phyloP scores from a whole-genome alignment of 225 moss, liverwort and hornwort genomes.

The Straminergon stramineum region DNA sequence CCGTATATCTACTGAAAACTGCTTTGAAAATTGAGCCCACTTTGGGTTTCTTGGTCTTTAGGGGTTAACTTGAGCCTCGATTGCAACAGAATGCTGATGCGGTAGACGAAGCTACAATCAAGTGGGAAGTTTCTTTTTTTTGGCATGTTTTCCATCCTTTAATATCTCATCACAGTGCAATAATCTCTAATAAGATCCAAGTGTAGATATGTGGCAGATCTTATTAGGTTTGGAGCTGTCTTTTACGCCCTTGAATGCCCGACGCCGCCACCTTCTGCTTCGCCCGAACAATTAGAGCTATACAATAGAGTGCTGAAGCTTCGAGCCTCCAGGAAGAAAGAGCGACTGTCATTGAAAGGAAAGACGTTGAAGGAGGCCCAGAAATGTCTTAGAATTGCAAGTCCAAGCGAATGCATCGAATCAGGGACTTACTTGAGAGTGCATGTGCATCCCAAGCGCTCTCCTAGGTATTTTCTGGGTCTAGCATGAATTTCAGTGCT shows the following conservation, averaged over 20 bases:
- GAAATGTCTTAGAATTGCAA: conserved; percentile 58
- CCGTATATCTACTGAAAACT: not conserved
- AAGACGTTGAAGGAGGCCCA: conserved; percentile 91
- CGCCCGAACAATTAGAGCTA: conserved; percentile 66
- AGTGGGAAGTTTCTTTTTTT: not conserved
- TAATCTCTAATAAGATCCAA: not conserved
- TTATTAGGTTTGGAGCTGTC: conserved; percentile 91
- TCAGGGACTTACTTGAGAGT: conserved; percentile 82
- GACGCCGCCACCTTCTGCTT: conserved; percentile 69
- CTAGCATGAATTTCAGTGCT: not conserved
- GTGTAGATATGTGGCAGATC: conserved; percentile 94
- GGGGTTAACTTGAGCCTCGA: not conserved
- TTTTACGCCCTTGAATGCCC: conserved; percentile 95
- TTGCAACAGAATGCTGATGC: not conserved
- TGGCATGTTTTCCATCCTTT: not conserved
- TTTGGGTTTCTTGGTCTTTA: not conserved
- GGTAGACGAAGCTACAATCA: not conserved
- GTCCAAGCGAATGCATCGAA: conserved; percentile 54
- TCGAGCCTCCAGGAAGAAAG: conserved; percentile 56
- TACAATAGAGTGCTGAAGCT: conserved; percentile 59
- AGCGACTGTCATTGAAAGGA: conserved; percentile 68
- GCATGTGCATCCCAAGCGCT: conserved; percentile 96
- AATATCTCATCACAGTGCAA: not conserved
- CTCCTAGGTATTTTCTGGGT: conserved; percentile 39
- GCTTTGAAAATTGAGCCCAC: not conserved